Evolutionary conservation across 1,139 yeast genomes (phyloP).

Genomic region (Protomyces gravidus): DNA sequence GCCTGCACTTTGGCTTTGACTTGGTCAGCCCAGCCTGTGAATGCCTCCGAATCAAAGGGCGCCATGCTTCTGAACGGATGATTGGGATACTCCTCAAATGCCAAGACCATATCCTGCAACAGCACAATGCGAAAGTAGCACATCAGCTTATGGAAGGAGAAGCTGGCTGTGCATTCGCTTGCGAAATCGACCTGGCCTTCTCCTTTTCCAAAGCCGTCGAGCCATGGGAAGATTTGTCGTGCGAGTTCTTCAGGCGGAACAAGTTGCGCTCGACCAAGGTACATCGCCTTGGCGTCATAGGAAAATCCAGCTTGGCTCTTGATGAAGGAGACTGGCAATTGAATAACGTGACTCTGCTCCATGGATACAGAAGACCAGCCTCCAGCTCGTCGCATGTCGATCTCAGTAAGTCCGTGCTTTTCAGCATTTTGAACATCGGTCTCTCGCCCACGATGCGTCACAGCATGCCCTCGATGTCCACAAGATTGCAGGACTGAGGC

Average conservation of each 20-base stretch:
- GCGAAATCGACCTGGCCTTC: not conserved
- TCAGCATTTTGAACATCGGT: not conserved
- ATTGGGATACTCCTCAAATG: not conserved
- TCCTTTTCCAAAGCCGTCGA: not conserved
- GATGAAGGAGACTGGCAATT: not conserved
- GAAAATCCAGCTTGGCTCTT: not conserved
- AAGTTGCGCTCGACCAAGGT: not conserved
- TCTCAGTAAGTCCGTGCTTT: not conserved
- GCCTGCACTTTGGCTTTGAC: not conserved
- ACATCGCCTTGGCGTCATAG: not conserved
- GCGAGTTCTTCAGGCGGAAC: not conserved
- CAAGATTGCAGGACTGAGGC: not conserved
- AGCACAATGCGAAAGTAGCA: not conserved
- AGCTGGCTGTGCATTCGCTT: not conserved
- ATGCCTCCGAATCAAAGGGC: not conserved
- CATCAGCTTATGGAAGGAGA: not conserved
- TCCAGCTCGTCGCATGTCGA: not conserved
- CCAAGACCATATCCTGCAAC: not conserved
- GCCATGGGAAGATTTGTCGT: not conserved
- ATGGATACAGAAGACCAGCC: not conserved
- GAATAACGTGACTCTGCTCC: not conserved
- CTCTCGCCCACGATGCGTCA: not conserved
- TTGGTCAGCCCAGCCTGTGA: not conserved
- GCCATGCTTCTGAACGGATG: not conserved
- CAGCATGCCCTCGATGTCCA: not conserved